Evolutionary conservation across 371 early-diverging fungal species (phyloP).

Genomic region (Blakeslea trispora): DNA sequence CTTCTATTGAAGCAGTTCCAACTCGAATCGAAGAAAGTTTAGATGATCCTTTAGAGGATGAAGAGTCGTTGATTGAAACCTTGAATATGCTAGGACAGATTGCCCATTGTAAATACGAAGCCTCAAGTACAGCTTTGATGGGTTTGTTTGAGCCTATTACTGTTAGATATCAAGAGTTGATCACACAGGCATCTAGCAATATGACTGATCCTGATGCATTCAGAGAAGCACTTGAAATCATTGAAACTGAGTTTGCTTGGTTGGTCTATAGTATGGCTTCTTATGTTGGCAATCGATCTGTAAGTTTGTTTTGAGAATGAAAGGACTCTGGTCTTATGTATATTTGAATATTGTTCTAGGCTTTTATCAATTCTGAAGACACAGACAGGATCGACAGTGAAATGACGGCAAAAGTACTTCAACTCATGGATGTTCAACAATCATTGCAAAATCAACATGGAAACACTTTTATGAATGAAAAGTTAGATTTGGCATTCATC

Average conservation of each 20-base stretch:
- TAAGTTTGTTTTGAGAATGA: slow-evolving; percentile 40
- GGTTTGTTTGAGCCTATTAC: slow-evolving; percentile 68
- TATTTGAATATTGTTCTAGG: slow-evolving; percentile 25
- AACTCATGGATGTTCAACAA: slow-evolving; percentile 58
- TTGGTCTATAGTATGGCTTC: slow-evolving; percentile 78
- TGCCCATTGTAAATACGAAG: slow-evolving; percentile 74
- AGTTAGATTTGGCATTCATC: slow-evolving; percentile 75
- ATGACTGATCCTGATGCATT: slow-evolving; percentile 31
- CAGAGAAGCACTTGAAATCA: slow-evolving; percentile 51
- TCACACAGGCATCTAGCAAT: slow-evolving; percentile 13
- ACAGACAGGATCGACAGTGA: slow-evolving; percentile 69
- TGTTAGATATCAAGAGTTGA: slow-evolving; percentile 60
- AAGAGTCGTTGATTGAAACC: slow-evolving; percentile 69
- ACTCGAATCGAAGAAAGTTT: slow-evolving; percentile 61
- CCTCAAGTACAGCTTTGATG: slow-evolving; percentile 58
- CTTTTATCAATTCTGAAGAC: slow-evolving; percentile 65
- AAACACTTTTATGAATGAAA: slow-evolving; percentile 48
- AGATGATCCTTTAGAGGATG: slow-evolving; percentile 75
- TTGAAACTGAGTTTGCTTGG: slow-evolving; percentile 80
- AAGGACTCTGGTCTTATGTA: too few relatives aligned
- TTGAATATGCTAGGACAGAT: slow-evolving; percentile 75
- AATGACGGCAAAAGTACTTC: slow-evolving; percentile 59
- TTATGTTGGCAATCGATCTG: slow-evolving; percentile 66
- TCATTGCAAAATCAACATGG: slow-evolving; percentile 48
- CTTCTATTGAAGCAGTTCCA: slow-evolving; percentile 60